These are phyloP conservation scores for Cornus kousa DNA, from an alignment of 148 eudicot species.

Conservation along the genomic window DNA sequence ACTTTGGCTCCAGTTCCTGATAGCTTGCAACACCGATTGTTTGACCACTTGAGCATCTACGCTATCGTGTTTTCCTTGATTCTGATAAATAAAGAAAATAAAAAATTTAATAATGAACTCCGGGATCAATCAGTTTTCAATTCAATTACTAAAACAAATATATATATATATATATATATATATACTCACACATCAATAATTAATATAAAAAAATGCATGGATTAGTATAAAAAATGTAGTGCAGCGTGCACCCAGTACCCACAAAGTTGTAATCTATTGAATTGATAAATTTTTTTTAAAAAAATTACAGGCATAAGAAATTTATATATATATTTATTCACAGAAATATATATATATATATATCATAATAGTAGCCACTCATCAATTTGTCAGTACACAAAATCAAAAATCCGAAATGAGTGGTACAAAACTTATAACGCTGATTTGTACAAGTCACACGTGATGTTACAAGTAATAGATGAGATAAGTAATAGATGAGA, in stretches of 20 bases:
- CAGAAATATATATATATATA: background rate
- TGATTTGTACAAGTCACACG: background rate
- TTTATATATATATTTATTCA: background rate
- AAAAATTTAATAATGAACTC: background rate
- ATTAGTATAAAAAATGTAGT: background rate
- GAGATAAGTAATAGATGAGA: background rate
- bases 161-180: too few relatives aligned
- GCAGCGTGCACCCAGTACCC: too few relatives aligned
- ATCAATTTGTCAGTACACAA: background rate
- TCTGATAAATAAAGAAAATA: constrained; percentile 8
- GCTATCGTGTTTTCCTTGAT: constrained; percentile 35
- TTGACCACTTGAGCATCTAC: constrained; percentile 49
- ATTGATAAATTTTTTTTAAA: too few relatives aligned
- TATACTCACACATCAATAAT: too few relatives aligned
- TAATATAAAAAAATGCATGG: background rate
- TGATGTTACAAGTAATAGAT: background rate
- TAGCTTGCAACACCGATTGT: constrained; percentile 46
- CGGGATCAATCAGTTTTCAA: background rate
- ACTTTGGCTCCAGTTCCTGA: constrained; percentile 32
- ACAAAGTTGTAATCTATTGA: too few relatives aligned
- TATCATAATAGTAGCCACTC: background rate
- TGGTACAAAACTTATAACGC: background rate
- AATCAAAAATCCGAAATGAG: background rate
- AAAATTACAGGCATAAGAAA: background rate
- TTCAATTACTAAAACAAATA: background rate